Base-by-base conservation (phyloP, 2,329 filamentous ascomycete genomes). In the Geosmithia putterillii region DNA sequence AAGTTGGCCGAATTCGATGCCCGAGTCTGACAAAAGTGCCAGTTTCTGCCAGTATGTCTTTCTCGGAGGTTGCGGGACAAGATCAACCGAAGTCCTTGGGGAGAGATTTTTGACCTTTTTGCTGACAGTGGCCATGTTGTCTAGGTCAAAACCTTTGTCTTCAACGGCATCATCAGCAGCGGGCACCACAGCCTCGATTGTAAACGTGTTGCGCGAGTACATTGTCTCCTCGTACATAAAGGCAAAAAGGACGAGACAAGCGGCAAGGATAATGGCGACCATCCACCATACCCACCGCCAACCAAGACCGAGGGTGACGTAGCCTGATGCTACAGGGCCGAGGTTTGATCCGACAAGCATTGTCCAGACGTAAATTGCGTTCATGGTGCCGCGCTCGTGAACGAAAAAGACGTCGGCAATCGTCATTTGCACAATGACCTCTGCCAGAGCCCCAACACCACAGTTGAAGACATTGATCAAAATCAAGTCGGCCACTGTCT, bases 251-350 rank as follows among this genome's bases (percentile, higher is more conserved):
- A 70, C 3, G 1, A 70, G 44, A 6, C 57, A 54, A 8, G 55
- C 44, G 2, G 59, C 59, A 20, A 69, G 54, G 25, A 69, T 53
- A 41, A 69, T 65, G 17, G 55, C 55, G 38, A 53, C 61, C 59
- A 59, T 71, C 67, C 67, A 71, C 60, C 61, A 73, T 1, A 65
- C 57, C 66, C 67, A 73, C 12, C 69, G 56, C 70, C 71, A 75
- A 1, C 66, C 69, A 42, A 50, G 51, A 12, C 38, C 41, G 5
- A 42, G 38, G 8, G 53, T 46, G 18, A 56, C 54, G 47, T 61
- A 68, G 17, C 66, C 65, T 7, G 65, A 53, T 19, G 60, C 57
- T 7, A 69, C 50, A 0, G 64, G 58, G 1, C 57, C 60, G 1
- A 73, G 52, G 7, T 57, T 64, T 2, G 56, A 39, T 6, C 43